Evolutionary conservation across 371 early-diverging fungal genomes (phyloP), one percentile per base, ranked within the genome.

Genomic region (Zychaea mexicana): DNA sequence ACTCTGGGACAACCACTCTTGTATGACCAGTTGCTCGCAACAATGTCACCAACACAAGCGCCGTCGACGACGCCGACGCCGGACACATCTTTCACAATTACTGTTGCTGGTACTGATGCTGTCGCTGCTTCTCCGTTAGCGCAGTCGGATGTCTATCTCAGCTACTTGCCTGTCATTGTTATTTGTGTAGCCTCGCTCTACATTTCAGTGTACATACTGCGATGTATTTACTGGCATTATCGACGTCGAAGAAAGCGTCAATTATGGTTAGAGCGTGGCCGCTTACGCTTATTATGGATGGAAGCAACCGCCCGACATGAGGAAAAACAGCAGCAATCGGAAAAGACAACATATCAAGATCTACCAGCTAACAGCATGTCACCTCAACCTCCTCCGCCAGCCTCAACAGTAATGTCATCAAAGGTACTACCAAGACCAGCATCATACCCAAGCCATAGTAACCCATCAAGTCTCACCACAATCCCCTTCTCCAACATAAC

Each of bases 201-300:
- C 33, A 21, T 33, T 13, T 10, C 15, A 21, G 66, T 62, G 2
- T 69, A 62, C 30, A 27, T 65, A 10, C 19, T 24, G 8, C 57
- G 59, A 4, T 65, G 47, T 55, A 26, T 65, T 4, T 59, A 45
- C 22, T 69, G 70, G 70, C 66, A 61, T 9, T 57, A 62, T 27
- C 52, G 62, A 22, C 61, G 57, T 17, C 61, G 64, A n/a, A 55
- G 63, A n/a, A 53, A 65, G 46, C 52, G 55, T 7, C 33, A 33
- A 9, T 33, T 61, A n/a, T 54, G 49, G 58, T 24, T 65, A n/a
- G 70, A 69, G 38, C 49, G 55, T 30, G 62, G 61, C 19, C 38
- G 57, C n/a, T 54, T 69, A 31, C 52, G 70, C 28, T 32, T 47
- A 22, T 52, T 59, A n/a, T 69, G 70, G 70, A 28, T 52, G 10